Conservation (phyloP, 306 rosid genomes). For the Betula pendula region DNA sequence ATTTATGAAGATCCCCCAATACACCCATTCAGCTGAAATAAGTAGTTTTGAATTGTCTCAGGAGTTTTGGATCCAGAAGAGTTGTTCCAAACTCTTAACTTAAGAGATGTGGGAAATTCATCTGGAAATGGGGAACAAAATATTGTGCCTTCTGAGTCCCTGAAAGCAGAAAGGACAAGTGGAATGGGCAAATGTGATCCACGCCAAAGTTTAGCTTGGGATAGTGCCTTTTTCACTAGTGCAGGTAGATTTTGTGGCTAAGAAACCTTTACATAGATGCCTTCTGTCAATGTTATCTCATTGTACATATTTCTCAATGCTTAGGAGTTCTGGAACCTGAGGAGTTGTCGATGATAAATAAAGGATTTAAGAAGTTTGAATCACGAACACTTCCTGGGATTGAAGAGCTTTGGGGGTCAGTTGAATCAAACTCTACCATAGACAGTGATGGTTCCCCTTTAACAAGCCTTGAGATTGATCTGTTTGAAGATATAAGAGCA, state of each 20-base stretch:
- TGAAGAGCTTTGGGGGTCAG: conserved; percentile 42
- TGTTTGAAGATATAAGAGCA: conserved; percentile 43
- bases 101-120: conserved; percentile 6
- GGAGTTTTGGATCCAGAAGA: conserved; percentile 70
- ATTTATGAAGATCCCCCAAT: background rate
- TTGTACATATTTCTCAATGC: background rate
- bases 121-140: conserved; percentile 37
- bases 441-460: conserved; percentile 44
- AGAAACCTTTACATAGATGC: background rate
- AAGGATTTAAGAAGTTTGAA: conserved; percentile 46
- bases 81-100: conserved; percentile 37
- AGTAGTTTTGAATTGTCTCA: conserved; percentile 21
- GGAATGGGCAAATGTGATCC: conserved; percentile 17
- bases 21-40: background rate
- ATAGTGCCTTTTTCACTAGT: conserved; percentile 55
- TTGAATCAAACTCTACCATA: conserved; percentile 34
- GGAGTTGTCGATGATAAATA: conserved; percentile 53
- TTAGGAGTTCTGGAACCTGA: conserved; percentile 61
- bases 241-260: conserved; percentile 43
- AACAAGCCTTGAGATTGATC: conserved; percentile 53
- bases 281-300: background rate
- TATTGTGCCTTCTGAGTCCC: conserved; percentile 35
- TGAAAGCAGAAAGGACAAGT: conserved; percentile 33
- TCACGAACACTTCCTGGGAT: conserved; percentile 26
- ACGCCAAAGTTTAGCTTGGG: conserved; percentile 71